phyloP scores from a whole-genome alignment of 2,329 filamentous ascomycete genomes.

The Lachnellula subtilissima region DNA sequence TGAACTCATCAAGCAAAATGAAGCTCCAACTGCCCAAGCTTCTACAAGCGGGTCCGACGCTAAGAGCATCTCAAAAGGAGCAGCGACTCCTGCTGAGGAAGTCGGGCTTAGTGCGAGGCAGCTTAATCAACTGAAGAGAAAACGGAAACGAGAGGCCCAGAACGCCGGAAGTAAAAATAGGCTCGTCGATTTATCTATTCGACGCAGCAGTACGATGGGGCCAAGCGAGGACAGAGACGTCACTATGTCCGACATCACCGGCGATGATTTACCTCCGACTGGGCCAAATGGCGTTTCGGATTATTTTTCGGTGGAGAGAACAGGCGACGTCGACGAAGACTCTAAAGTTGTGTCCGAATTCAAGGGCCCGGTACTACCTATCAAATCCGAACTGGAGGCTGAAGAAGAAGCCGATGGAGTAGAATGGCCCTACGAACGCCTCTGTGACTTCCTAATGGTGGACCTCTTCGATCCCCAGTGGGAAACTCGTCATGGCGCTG shows the following conservation, averaged over 20 bases:
- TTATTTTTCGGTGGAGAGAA: constrained; percentile 85
- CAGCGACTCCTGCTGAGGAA: constrained; percentile 50
- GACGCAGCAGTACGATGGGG: constrained; percentile 34
- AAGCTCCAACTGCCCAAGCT: constrained; percentile 14
- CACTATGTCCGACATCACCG: constrained; percentile 54
- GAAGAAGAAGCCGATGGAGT: constrained; percentile 71
- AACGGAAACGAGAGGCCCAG: constrained; percentile 85
- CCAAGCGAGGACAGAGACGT: constrained; percentile 20
- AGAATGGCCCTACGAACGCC: constrained; percentile 90
- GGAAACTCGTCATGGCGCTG: constrained; percentile 94
- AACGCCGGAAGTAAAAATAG: constrained; percentile 85
- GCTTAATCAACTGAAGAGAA: constrained; percentile 89
- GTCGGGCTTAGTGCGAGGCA: constrained; percentile 82
- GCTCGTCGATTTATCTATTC: constrained; percentile 79
- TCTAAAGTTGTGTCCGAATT: constrained; percentile 92
- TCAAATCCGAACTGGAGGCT: constrained; percentile 80
- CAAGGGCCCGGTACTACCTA: constrained; percentile 74
- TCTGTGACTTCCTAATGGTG: constrained; percentile 89
- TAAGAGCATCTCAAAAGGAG: constrained; percentile 33
- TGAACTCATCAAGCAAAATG: constrained; percentile 43
- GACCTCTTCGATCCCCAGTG: constrained; percentile 91
- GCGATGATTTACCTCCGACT: constrained; percentile 50
- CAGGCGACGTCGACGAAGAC: constrained; percentile 76
- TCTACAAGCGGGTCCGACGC: constrained; percentile 39
- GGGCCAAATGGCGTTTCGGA: constrained; percentile 61